Evolutionary conservation across 352 stramenopile species (phyloP).

Genomic region (Pythium folliculosum): DNA sequence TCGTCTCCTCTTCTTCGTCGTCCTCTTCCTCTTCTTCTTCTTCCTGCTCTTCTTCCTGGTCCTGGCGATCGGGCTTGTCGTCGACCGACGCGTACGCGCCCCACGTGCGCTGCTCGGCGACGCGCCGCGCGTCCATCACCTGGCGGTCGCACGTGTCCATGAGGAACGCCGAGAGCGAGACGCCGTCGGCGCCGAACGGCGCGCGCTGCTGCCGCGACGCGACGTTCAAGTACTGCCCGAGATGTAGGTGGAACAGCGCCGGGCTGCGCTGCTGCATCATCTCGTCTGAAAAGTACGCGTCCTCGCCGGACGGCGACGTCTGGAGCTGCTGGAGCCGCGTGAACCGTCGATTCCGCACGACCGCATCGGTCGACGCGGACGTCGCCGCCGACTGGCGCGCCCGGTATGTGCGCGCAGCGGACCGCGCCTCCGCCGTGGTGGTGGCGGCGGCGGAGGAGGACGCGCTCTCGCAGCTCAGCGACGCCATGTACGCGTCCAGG

Average conservation of each 20-base stretch:
- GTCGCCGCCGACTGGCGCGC: not conserved
- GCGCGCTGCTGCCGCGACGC: constrained; percentile 20
- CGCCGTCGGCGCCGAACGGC: constrained; percentile 8
- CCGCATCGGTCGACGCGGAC: constrained; percentile 18
- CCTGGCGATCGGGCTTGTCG: not conserved
- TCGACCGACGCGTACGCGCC: constrained; percentile 35
- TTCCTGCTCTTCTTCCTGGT: constrained; percentile 45
- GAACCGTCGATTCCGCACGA: constrained; percentile 77
- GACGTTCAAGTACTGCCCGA: constrained; percentile 66
- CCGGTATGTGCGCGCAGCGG: constrained; percentile 7
- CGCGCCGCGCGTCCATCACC: constrained; percentile 64
- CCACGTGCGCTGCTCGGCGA: constrained; percentile 67
- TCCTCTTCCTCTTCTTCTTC: constrained; percentile 54
- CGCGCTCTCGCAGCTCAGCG: constrained; percentile 34
- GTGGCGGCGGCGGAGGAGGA: constrained; percentile 5
- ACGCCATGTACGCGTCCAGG: constrained; percentile 83
- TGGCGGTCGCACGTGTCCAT: constrained; percentile 66
- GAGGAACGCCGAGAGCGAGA: constrained; percentile 66
- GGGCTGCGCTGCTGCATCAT: constrained; percentile 82
- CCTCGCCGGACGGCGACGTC: constrained; percentile 13
- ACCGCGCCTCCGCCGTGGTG: constrained; percentile 1
- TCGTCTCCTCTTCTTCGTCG: constrained; percentile 37
- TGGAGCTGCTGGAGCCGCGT: constrained; percentile 70
- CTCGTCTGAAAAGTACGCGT: constrained; percentile 73
- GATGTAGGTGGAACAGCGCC: constrained; percentile 82